Percentiles rank a stretch among this genome's conserved stretches.
These are phyloP conservation scores for Pouteria glomerata DNA, from an alignment of 148 eudicot species.

Conservation along the genomic window DNA sequence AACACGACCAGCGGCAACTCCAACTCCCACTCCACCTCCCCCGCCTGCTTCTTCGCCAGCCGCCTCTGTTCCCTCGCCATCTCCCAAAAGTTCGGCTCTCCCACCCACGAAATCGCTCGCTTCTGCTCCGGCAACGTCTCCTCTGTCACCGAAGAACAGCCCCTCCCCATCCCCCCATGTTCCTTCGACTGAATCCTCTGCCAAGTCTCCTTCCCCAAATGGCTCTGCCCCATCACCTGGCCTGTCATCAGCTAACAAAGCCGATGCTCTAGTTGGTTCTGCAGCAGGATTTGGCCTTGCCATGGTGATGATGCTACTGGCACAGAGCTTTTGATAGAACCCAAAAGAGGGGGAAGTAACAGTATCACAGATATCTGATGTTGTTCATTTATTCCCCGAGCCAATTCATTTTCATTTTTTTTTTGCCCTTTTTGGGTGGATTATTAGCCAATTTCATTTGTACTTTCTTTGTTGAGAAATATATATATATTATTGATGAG, in stretches of 20 bases:
- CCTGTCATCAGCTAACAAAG: constrained; percentile 23
- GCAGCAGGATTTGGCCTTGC: constrained; percentile 13
- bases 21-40: constrained; percentile 11
- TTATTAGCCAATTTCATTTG: not conserved
- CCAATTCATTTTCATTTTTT: too few relatives aligned
- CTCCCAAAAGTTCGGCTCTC: not conserved
- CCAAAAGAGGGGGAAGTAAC: not conserved
- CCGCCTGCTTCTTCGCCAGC: constrained; percentile 5
- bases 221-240: constrained; percentile 15
- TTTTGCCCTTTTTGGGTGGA: too few relatives aligned
- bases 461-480: not conserved
- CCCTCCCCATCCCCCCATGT: constrained; percentile 12
- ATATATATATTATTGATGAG: not conserved
- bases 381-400: not conserved
- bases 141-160: not conserved
- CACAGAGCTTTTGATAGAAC: not conserved
- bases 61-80: constrained; percentile 3
- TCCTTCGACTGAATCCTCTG: constrained; percentile 16
- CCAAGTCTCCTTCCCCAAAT: constrained; percentile 12
- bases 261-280: constrained; percentile 6
- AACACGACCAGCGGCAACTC: constrained; percentile 6
- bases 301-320: constrained; percentile 16
- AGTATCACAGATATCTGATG: not conserved
- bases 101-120: not conserved
- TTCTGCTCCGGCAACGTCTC: constrained; percentile 5